Conservation (phyloP, 176 grass and related monocot genomes). For the Calamus simplicifolius region DNA sequence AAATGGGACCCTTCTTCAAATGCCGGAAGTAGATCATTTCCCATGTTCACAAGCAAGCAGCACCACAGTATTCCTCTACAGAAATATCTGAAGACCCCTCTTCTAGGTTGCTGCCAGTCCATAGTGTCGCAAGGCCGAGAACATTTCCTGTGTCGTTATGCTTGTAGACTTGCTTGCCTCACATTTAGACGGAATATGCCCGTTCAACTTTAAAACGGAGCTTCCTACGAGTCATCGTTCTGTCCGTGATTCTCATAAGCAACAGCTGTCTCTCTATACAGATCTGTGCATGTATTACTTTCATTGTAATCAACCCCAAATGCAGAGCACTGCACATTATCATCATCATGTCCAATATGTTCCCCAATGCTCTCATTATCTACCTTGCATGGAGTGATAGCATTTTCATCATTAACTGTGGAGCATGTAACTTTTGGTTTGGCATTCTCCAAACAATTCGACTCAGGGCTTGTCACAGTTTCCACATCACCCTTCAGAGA, state of each 20-base stretch:
- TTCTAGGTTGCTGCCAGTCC: slow-evolving; percentile 23
- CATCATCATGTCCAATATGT: not conserved
- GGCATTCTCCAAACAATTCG: not conserved
- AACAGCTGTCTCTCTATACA: slow-evolving; percentile 16
- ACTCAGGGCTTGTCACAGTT: not conserved
- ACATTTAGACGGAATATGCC: not conserved
- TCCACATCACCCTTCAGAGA: slow-evolving; percentile 9
- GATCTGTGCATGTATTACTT: slow-evolving; percentile 7
- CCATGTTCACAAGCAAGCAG: slow-evolving; percentile 50
- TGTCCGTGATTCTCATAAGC: slow-evolving; percentile 7
- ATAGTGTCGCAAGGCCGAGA: slow-evolving; percentile 29
- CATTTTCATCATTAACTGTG: slow-evolving; percentile 11
- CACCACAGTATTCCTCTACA: slow-evolving; percentile 47
- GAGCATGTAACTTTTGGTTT: slow-evolving; percentile 14
- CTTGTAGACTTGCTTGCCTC: slow-evolving; percentile 28
- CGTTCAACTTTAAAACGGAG: slow-evolving; percentile 11
- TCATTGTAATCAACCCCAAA: slow-evolving; percentile 6
- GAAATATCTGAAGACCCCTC: slow-evolving; percentile 18
- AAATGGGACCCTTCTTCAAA: slow-evolving; percentile 49
- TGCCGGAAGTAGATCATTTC: slow-evolving; percentile 38
- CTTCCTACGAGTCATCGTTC: slow-evolving; percentile 10
- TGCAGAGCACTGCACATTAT: not conserved
- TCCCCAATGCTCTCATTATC: slow-evolving; percentile 14
- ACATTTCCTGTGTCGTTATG: slow-evolving; percentile 34
- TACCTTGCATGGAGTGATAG: slow-evolving; percentile 13